Base-by-base conservation (phyloP, 192 early-diverging fungal species). In the Backusella tarrabulga region DNA sequence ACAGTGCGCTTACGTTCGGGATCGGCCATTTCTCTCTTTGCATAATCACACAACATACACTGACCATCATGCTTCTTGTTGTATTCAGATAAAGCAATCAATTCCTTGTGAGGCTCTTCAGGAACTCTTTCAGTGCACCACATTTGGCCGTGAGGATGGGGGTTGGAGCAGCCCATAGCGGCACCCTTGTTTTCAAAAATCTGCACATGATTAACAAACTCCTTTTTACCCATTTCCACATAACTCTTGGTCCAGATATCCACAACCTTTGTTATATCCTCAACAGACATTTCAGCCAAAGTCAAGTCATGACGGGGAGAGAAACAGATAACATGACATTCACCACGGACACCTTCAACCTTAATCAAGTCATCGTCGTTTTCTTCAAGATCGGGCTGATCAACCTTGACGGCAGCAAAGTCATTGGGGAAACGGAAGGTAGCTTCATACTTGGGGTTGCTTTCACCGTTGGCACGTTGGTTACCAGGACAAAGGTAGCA, bases 161-260 rank as follows among this genome's bases (percentile, higher is more conserved):
- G 96, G 80, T 96, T 97, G 38, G 95, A 97, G 83, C 97, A 99
- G n/a, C 97, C 97, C 97, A 99, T 98, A 68, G 90, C 87, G 0
- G 92, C 85, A 19, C 97, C 97, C 87, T 99, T 99, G 87, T 99
- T 99, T 77, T 99, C 97, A 88, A 99, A 99, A 54, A 99, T 86
- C 86, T 98, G 96, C 42, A 96, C 92, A 77, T 99, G 92, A 38
- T 87, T 85, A 74, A 99, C 88, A 54, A 76, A 79, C 1, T 84
- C 79, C 19, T 87, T 72, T 7, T 80, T 67, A 7, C 85, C 81
- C 34, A 96, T 80, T 6, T 87, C 79, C 6, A 78, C 67, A 72
- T 92, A 92, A 21, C 89, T 81, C 26, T 82, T 32, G 63, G 89
- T 90, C 96, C 97, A 99, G 0, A 84, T 77, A n/a, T 88, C 68